Base-by-base conservation (phyloP, 805 yeast species). In the Zygoascus tannicola region DNA sequence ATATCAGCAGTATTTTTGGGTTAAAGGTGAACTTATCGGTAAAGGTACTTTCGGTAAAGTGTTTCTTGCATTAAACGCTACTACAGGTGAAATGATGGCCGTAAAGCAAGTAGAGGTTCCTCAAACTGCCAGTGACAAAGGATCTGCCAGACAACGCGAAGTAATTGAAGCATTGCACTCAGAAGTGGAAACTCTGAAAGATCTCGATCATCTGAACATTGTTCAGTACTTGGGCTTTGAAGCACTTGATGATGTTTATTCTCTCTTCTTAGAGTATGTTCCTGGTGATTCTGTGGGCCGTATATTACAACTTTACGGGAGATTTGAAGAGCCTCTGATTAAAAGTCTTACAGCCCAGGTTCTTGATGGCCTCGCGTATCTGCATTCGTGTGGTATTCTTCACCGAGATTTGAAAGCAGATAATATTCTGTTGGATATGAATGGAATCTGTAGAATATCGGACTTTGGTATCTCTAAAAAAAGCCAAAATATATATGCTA, bases 41-140 rank as follows among this genome's bases (percentile, higher is more conserved):
- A 78, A 85, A 46, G 99, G 99, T 0, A 88, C 97, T 1, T 92
- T 88, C 68, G 99, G 98, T 7, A 80, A 85, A 32, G 99, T 92
- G 1, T 90, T 74, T 57, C 69, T 92, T 44, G 97, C 95, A 1
- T 71, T 92, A 57, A 92, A 92, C 62, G 88, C 87, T 15, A 92
- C 97, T 1, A 86, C 95, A 0, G 97, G 97, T 44, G 99, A 92
- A 56, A 87, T 92, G 95, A 82, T 92, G 67, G 99, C 99, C 0
- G 98, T 92, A 2, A 92, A 92, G 58, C 98, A 92, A 63, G 96
- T 90, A 2, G 80, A 74, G 35, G 80, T 81, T 10, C 80, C 85
- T 0, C 62, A 65, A 44, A 57, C 69, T 28, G 54, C 65, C 16
- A 47, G 60, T 35, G 62, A 54, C 44, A 38, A 47, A 22, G 51